Evolutionary conservation across 2,329 filamentous ascomycete genomes (phyloP), one percentile per base, ranked within the genome.

Genomic region (Chrysosporium keratinophilum): DNA sequence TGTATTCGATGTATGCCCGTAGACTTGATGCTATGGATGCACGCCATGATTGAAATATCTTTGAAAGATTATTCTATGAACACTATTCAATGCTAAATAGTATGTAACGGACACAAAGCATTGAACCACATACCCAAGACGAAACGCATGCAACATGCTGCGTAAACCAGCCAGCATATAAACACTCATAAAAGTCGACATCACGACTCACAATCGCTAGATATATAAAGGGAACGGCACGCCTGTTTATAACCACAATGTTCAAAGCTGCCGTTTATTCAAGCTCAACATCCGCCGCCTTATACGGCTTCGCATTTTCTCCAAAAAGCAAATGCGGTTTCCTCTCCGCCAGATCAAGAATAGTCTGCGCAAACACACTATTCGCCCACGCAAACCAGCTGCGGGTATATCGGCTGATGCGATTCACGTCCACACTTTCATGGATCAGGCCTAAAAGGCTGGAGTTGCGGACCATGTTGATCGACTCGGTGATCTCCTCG

Each of bases 331-430:
- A 68, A 69, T 95, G 81, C 2, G 93, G 93, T 69, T 95, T 95
- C 66, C 91, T 76, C 69, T 85, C 84, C 1, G 90, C 93, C 50
- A 98, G 67, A 72, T 96, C 88, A 50, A 98, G 73, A 44, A 98
- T 88, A 0, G 90, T 95, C 68, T 88, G 84, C 12, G 91, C 89
- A 71, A 95, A 97, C 10, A 98, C 88, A 0, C 88, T 93, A 62
- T 98, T 98, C 10, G 93, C 93, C 93, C 90, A 97, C 1, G 91
- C 88, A 68, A 97, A 97, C 91, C 91, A 97, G 64, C 85, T 88
- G 59, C 89, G 77, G 1, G 91, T 96, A 68, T 93, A 97, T 37
- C 80, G 75, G 40, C 70, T 71, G 34, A 77, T 71, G 55, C 78
- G 72, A 57, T 91, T 83, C 4, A 97, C 91, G 63, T 95, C 82